Percentiles rank a stretch among this genome's conserved stretches.
These are phyloP conservation scores for Ormosia semicastrata DNA, from an alignment of 306 rosid species.

Conservation along the genomic window DNA sequence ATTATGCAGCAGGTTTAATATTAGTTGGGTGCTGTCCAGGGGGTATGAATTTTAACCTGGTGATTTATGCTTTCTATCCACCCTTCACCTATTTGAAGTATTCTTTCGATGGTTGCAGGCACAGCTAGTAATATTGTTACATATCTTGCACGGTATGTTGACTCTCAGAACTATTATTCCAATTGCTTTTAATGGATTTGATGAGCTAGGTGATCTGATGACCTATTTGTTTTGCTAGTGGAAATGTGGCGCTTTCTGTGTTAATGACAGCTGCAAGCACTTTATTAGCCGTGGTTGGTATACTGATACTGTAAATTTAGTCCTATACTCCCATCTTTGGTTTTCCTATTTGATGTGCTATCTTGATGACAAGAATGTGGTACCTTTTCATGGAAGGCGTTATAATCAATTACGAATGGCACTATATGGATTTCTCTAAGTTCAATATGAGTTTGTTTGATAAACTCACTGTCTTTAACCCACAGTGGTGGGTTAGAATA, in stretches of 20 bases:
- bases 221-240: slow-evolving; percentile 47
- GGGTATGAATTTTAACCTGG: slow-evolving; percentile 45
- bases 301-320: slow-evolving; percentile 1
- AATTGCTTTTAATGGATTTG: background rate
- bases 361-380: background rate
- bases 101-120: slow-evolving; percentile 56
- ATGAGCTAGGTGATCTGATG: slow-evolving; percentile 26
- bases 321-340: slow-evolving; percentile 15
- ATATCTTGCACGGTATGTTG: slow-evolving; percentile 78
- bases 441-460: background rate
- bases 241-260: slow-evolving; percentile 90
- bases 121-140: slow-evolving; percentile 91
- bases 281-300: slow-evolving; percentile 72
- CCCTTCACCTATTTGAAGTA: background rate
- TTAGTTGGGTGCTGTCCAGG: slow-evolving; percentile 86
- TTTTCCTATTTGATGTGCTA: background rate
- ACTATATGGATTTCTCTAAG: background rate
- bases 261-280: slow-evolving; percentile 92
- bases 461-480: background rate
- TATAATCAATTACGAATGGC: background rate
- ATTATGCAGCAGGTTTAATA: slow-evolving; percentile 89
- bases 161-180: slow-evolving; percentile 7
- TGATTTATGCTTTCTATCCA: background rate
- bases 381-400: background rate
- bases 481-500: background rate